A percentile compares a stretch with the other conserved stretches of the same genome.
phyloP scores from a whole-genome alignment of 768 basidiomycete genomes.

The Pleurotus djamor region DNA sequence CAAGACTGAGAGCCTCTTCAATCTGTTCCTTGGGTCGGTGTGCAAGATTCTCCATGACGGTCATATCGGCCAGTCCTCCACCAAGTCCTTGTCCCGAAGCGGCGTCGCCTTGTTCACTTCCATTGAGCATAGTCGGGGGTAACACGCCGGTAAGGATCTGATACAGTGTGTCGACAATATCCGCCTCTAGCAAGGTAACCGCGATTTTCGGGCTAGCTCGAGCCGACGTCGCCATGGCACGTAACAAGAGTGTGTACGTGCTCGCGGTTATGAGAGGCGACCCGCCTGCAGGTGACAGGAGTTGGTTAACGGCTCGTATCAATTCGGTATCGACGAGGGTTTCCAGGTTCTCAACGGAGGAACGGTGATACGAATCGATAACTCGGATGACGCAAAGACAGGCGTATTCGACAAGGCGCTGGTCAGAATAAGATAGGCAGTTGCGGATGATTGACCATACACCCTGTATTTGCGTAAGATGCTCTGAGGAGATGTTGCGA shows the following conservation, averaged over 20 bases:
- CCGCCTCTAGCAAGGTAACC: constrained; percentile 83
- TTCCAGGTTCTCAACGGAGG: constrained; percentile 85
- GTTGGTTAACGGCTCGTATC: constrained; percentile 80
- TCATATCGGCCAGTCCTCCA: constrained; percentile 92
- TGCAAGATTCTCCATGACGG: constrained; percentile 95
- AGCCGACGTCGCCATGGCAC: constrained; percentile 85
- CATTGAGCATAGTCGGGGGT: constrained; percentile 57
- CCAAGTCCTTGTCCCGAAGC: constrained; percentile 74
- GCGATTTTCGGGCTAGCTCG: constrained; percentile 88
- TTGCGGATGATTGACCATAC: constrained; percentile 94
- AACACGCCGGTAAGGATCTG: constrained; percentile 95
- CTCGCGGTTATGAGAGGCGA: constrained; percentile 83
- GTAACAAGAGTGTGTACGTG: constrained; percentile 87
- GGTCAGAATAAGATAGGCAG: constrained; percentile 89
- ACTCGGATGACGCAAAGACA: constrained; percentile 93
- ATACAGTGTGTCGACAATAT: constrained; percentile 89
- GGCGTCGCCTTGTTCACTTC: constrained; percentile 61
- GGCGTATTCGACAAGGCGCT: constrained; percentile 96
- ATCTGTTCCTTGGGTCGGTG: constrained; percentile 97
- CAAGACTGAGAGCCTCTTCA: constrained; percentile 86
- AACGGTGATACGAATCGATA: constrained; percentile 88
- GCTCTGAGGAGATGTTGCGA: constrained; percentile 85
- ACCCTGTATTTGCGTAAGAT: constrained; percentile 84
- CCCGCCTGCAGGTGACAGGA: constrained; percentile 83
- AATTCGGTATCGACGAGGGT: constrained; percentile 75